These are phyloP conservation scores for Akanthomyces uredinophilus DNA, from an alignment of 2,329 filamentous ascomycete genomes.

Conservation along the genomic window DNA sequence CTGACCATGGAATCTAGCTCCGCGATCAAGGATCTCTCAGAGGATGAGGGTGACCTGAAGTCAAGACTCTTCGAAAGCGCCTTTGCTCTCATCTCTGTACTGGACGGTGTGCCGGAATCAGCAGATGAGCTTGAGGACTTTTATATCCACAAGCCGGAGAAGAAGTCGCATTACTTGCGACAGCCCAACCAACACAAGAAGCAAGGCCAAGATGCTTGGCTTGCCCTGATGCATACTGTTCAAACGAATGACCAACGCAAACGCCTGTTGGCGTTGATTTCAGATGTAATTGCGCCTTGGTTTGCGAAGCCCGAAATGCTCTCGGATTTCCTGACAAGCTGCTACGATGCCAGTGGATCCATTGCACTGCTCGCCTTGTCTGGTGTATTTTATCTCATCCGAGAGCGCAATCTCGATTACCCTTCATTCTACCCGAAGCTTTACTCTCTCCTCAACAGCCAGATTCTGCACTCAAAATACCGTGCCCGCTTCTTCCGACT, in stretches of 20 bases:
- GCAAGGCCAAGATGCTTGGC: constrained; percentile 80
- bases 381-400: constrained; percentile 91
- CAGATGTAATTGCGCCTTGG: constrained; percentile 78
- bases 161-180: constrained; percentile 60
- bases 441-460: constrained; percentile 82
- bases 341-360: constrained; percentile 80
- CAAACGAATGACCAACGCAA: constrained; percentile 74
- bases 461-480: constrained; percentile 89
- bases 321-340: constrained; percentile 95
- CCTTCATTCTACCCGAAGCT: constrained; percentile 90
- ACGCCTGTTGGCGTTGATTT: constrained; percentile 67
- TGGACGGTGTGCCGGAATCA: constrained; percentile 66
- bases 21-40: constrained; percentile 22
- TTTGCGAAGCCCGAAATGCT: constrained; percentile 83
- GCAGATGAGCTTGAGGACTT: constrained; percentile 64
- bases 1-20: constrained; percentile 19
- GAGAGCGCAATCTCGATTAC: constrained; percentile 91
- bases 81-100: constrained; percentile 57
- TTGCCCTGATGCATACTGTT: constrained; percentile 64
- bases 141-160: constrained; percentile 59
- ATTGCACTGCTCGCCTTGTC: constrained; percentile 84
- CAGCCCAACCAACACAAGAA: constrained; percentile 69
- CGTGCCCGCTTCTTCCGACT: constrained; percentile 90
- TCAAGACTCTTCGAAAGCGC: constrained; percentile 46
- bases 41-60: constrained; percentile 16